phyloP scores from a whole-genome alignment of 1,284 basidiomycete species.

The Crucibulum cyathiforme region DNA sequence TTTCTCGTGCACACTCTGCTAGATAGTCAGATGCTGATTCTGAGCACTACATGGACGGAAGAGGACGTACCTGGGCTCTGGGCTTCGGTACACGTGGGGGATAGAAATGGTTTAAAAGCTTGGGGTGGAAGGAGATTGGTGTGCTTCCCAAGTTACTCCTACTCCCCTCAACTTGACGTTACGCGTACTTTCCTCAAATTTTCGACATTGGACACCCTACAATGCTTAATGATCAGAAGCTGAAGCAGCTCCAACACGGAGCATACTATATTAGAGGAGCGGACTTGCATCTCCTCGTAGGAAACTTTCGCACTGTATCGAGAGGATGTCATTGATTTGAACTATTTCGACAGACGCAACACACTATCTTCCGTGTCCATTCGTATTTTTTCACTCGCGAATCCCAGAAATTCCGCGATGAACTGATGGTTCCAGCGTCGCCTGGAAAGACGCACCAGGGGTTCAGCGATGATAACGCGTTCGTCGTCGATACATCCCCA shows the following conservation, averaged over 20 bases:
- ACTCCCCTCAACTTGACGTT: too few relatives aligned
- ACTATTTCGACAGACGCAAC: constrained; percentile 44
- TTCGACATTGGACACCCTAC: too few relatives aligned
- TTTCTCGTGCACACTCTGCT: too few relatives aligned
- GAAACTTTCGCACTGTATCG: constrained; percentile 23
- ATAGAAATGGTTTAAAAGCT: too few relatives aligned
- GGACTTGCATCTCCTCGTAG: constrained; percentile 60
- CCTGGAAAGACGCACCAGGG: constrained; percentile 45
- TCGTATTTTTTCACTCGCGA: constrained; percentile 67
- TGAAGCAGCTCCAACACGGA: constrained; percentile 33
- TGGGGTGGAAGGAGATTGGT: too few relatives aligned
- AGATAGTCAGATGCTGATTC: too few relatives aligned
- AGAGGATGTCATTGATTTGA: neutral
- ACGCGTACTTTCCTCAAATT: too few relatives aligned
- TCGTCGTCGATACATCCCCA: constrained; percentile 50
- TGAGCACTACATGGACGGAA: too few relatives aligned
- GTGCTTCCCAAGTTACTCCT: too few relatives aligned
- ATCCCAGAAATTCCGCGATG: constrained; percentile 57
- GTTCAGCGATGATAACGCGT: constrained; percentile 45
- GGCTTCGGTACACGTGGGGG: too few relatives aligned
- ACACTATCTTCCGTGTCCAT: constrained; percentile 54
- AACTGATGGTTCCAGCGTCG: constrained; percentile 37
- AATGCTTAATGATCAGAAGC: neutral
- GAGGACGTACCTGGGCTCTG: too few relatives aligned
- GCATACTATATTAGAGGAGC: constrained; percentile 60